Evolutionary conservation across 2,329 filamentous ascomycete genomes (phyloP).

Genomic region (Trichoderma sp.): DNA sequence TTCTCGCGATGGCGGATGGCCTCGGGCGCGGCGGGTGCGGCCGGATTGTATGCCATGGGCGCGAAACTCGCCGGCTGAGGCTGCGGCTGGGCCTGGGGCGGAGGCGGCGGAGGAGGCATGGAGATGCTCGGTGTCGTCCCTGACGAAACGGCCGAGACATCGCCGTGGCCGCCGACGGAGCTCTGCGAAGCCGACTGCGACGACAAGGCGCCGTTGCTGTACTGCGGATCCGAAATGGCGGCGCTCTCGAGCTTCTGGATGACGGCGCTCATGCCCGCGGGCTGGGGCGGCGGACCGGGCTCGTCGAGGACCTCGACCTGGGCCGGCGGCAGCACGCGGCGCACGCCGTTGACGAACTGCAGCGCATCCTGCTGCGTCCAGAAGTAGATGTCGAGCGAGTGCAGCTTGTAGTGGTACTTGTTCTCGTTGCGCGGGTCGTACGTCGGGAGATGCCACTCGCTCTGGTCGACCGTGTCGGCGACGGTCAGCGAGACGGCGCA

Average conservation of each 20-base stretch:
- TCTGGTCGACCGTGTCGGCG: conserved; percentile 54
- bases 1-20: conserved; percentile 73
- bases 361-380: conserved; percentile 74
- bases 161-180: conserved; percentile 11
- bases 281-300: conserved; percentile 54
- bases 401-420: conserved; percentile 77
- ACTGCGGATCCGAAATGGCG: conserved; percentile 64
- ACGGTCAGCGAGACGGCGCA: conserved; percentile 70
- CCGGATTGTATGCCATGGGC: conserved; percentile 77
- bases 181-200: conserved; percentile 23
- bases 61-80: conserved; percentile 51
- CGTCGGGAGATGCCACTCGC: conserved; percentile 75
- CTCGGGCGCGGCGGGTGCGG: conserved; percentile 74
- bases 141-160: conserved; percentile 27
- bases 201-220: conserved; percentile 33
- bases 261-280: conserved; percentile 64
- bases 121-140: conserved; percentile 15
- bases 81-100: conserved; percentile 22
- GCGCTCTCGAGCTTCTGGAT: conserved; percentile 74
- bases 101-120: conserved; percentile 40
- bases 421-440: conserved; percentile 72
- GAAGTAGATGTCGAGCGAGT: conserved; percentile 77
- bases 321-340: conserved; percentile 62
- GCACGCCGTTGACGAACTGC: conserved; percentile 68
- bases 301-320: conserved; percentile 68